phyloP scores from a whole-genome alignment of 1,139 yeast species.

The Yamadazyma taylorii region DNA sequence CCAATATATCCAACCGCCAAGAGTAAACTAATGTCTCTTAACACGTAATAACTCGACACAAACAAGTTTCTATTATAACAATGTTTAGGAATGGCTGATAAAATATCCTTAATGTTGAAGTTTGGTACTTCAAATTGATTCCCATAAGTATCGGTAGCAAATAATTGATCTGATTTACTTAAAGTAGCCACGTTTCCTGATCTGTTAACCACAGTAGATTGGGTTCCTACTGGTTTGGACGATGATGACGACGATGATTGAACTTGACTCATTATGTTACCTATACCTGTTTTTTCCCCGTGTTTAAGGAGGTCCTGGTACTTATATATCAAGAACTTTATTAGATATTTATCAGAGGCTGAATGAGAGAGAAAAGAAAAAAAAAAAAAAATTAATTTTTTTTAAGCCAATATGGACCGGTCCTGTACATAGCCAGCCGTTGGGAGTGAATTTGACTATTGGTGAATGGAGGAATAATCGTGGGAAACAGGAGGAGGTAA shows the following conservation, averaged over 20 bases:
- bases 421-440: too few species aligned
- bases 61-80: slow-evolving; percentile 57
- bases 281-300: too few species aligned
- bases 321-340: too few species aligned
- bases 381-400: too few species aligned
- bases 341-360: too few species aligned
- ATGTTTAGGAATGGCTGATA: slow-evolving; percentile 59
- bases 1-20: slow-evolving; percentile 46
- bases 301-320: too few species aligned
- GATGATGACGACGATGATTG: slow-evolving; percentile 6
- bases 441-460: too few species aligned
- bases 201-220: slow-evolving; percentile 23
- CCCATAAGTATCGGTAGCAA: slow-evolving; percentile 55
- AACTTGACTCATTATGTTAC: slow-evolving; percentile 4
- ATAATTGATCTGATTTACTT: slow-evolving; percentile 17
- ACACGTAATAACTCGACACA: slow-evolving; percentile 54
- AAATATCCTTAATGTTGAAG: slow-evolving; percentile 59
- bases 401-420: too few species aligned
- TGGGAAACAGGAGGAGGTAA: too few species aligned
- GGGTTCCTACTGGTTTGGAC: slow-evolving; percentile 5
- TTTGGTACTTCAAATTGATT: slow-evolving; percentile 62
- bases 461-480: too few species aligned
- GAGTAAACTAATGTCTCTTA: slow-evolving; percentile 53
- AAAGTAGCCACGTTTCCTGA: slow-evolving; percentile 39
- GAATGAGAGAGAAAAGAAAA: too few species aligned